Evolutionary conservation across 2,329 filamentous ascomycete species (phyloP).

Genomic region (Basipetospora chlamydospora): DNA sequence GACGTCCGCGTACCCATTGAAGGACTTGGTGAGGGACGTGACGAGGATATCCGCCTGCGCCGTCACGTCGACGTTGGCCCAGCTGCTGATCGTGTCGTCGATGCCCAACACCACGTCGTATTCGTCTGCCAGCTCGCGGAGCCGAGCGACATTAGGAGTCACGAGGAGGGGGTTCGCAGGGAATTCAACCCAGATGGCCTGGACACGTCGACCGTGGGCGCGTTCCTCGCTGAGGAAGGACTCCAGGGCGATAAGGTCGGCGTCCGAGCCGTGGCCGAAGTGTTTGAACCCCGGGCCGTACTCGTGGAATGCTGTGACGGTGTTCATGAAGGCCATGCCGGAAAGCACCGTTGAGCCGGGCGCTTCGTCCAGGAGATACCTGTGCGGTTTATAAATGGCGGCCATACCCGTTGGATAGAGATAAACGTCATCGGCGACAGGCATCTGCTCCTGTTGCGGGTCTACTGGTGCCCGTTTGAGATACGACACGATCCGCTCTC

Average conservation of each 20-base stretch:
- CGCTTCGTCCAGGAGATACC: slow-evolving; percentile 22
- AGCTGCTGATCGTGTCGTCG: slow-evolving; percentile 33
- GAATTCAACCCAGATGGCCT: slow-evolving; percentile 32
- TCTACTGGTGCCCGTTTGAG: slow-evolving; percentile 24
- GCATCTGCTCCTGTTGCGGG: slow-evolving; percentile 5
- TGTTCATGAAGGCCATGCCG: slow-evolving; percentile 37
- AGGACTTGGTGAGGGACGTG: slow-evolving; percentile 40
- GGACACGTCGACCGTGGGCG: slow-evolving; percentile 22
- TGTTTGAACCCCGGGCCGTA: slow-evolving; percentile 26
- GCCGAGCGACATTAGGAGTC: slow-evolving; percentile 16
- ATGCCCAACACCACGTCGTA: slow-evolving; percentile 28
- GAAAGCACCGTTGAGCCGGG: slow-evolving; percentile 25
- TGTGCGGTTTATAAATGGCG: slow-evolving; percentile 24
- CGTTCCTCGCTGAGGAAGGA: slow-evolving; percentile 19
- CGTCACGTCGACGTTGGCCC: slow-evolving; percentile 35
- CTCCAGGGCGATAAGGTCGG: slow-evolving; percentile 29
- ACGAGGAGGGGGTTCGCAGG: slow-evolving; percentile 22
- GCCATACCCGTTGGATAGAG: slow-evolving; percentile 42
- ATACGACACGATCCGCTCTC: slow-evolving; percentile 25
- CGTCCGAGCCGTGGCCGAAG: slow-evolving; percentile 26
- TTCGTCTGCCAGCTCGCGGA: slow-evolving; percentile 24
- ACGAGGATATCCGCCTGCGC: slow-evolving; percentile 32
- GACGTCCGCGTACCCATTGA: slow-evolving; percentile 40
- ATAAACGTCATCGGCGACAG: slow-evolving; percentile 26
- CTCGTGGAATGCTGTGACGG: slow-evolving; percentile 29